These are phyloP conservation scores for Auriculariales sp. DNA, from an alignment of 768 basidiomycete genomes.

Conservation along the genomic window DNA sequence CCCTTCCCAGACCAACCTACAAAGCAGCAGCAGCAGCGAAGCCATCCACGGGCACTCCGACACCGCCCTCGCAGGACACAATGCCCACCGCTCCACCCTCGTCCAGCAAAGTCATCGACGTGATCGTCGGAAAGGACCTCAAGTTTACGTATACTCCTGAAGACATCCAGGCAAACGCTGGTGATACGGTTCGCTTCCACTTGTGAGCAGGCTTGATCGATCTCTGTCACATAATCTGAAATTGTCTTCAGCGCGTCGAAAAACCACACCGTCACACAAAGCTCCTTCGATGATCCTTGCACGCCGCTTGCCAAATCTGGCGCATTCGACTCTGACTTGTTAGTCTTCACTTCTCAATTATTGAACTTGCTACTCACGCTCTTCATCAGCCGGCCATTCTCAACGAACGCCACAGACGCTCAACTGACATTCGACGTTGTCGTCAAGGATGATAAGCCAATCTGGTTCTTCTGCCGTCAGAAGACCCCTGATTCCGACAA, in stretches of 20 bases:
- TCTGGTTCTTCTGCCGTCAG: constrained; percentile 9
- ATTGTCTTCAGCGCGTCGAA: neutral
- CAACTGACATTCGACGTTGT: constrained; percentile 21
- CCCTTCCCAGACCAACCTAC: neutral
- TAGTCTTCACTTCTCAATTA: too few species aligned
- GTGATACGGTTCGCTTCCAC: neutral
- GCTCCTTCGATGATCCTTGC: constrained; percentile 30
- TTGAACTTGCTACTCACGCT: too few species aligned
- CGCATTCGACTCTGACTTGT: constrained; percentile 44
- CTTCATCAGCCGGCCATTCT: constrained; percentile 24
- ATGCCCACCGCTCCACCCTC: neutral
- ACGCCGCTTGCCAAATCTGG: constrained; percentile 17
- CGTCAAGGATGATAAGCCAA: constrained; percentile 5
- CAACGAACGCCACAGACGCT: constrained; percentile 35
- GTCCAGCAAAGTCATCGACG: neutral
- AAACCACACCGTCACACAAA: constrained; percentile 41
- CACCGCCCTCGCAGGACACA: neutral
- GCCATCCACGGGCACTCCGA: neutral
- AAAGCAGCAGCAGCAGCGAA: neutral
- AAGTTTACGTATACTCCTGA: neutral
- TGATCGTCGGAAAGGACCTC: neutral
- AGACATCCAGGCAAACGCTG: neutral
- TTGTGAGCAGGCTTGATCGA: neutral
- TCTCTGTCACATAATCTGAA: neutral
- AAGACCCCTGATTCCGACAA: constrained; percentile 10